Evolutionary conservation across 2,329 filamentous ascomycete genomes (phyloP).

Genomic region (Hypoxylon sp.): DNA sequence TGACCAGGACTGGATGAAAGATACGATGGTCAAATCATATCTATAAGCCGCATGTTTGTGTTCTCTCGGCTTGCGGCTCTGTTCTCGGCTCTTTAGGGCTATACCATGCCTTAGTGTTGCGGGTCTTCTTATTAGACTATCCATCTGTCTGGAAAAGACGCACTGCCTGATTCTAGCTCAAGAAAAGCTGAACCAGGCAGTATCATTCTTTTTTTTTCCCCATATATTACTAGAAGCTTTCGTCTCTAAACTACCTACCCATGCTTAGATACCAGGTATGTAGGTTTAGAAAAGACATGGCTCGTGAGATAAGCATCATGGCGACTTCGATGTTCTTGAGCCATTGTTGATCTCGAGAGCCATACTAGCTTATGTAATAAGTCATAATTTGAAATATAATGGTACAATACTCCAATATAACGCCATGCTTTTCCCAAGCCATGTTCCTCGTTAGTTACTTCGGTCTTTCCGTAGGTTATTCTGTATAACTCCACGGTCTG

Average conservation of each 20-base stretch:
- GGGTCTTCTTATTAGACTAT: constrained; percentile 2
- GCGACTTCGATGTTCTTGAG: background rate
- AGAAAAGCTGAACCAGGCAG: too few relatives aligned
- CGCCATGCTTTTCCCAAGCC: background rate
- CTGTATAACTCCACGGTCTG: background rate
- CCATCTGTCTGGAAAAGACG: too few relatives aligned
- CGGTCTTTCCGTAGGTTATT: background rate
- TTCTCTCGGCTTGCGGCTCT: constrained; percentile 10
- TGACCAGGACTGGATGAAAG: constrained; percentile 2
- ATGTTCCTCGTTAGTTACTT: background rate
- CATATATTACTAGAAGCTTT: background rate
- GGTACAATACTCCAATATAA: background rate
- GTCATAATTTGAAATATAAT: background rate
- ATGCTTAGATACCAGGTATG: background rate
- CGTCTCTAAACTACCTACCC: background rate
- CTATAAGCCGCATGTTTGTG: background rate
- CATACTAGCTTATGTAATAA: background rate
- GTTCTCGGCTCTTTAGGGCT: background rate
- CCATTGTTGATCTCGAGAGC: background rate
- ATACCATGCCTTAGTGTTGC: constrained; percentile 3
- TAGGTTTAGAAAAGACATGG: background rate
- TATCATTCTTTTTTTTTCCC: too few relatives aligned
- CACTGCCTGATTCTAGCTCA: too few relatives aligned
- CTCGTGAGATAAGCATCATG: background rate
- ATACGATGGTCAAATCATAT: background rate